Evolutionary conservation across 1,139 yeast genomes (phyloP).

Genomic region (Arxiozyma heterogenica): DNA sequence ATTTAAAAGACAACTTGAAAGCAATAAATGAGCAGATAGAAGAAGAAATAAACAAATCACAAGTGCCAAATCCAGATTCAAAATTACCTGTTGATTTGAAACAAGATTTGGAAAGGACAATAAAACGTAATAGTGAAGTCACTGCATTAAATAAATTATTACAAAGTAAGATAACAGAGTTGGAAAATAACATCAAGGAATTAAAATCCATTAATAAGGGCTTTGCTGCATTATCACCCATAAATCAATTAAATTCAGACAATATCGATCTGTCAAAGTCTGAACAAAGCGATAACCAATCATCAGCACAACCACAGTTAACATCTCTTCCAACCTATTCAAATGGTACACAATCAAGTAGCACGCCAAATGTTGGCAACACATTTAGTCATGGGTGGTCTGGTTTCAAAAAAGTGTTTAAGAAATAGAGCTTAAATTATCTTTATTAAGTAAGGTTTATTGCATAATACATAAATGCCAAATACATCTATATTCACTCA

Average conservation of each 20-base stretch:
- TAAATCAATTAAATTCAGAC: background rate
- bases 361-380: background rate
- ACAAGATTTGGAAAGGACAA: slow-evolving; percentile 41
- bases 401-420: slow-evolving; percentile 22
- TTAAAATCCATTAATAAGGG: slow-evolving; percentile 25
- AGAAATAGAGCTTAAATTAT: slow-evolving; percentile 1
- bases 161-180: slow-evolving; percentile 38
- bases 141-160: slow-evolving; percentile 44
- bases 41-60: slow-evolving; percentile 28
- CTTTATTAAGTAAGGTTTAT: too few relatives aligned
- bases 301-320: background rate
- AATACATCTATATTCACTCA: too few relatives aligned
- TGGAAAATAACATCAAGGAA: slow-evolving; percentile 17
- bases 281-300: background rate
- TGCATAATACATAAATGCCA: background rate
- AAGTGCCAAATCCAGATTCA: slow-evolving; percentile 28
- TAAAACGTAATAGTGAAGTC: slow-evolving; percentile 50
- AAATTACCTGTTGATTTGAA: slow-evolving; percentile 34
- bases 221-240: background rate
- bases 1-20: slow-evolving; percentile 44
- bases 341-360: background rate
- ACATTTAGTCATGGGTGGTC: slow-evolving; percentile 15
- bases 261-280: background rate
- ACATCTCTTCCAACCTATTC: background rate
- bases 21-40: slow-evolving; percentile 36